Base-by-base conservation (phyloP, 1,284 basidiomycete species). In the Trametes pubescens region DNA sequence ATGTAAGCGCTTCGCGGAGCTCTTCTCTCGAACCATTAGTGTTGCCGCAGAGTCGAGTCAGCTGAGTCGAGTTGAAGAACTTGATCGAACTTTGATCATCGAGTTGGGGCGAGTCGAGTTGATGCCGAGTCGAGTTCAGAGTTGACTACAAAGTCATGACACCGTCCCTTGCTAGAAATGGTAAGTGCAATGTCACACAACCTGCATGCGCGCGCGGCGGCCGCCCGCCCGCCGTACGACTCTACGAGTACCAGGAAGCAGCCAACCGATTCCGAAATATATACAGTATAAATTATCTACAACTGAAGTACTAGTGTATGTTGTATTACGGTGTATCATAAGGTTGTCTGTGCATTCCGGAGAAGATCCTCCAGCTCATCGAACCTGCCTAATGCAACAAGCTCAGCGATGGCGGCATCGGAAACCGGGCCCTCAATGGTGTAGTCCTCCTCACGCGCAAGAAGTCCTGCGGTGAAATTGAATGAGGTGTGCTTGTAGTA, bases 41-140 rank as follows among this genome's bases (percentile, higher is more conserved):
- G 21, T 43, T 34, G 52, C 52, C 52, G 46, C 46, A 47, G 21
- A 43, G 46, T 47, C n/a, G 8, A 47, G 46, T 47, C 40, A 47
- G 21, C 46, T 47, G 24, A 24, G 21, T 47, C 46, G 40, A 43
- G 40, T 43, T 43, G 40, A 18, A 7, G 40, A 9, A 9, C 40
- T 43, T 18, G 40, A 7, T 43, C 40, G 8, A 43, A 43, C 40
- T 43, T n/a, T n/a, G n/a, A n/a, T n/a, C 40, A 18, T 18, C 40
- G 40, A 43, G 40, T 43, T 18, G 40, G 40, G 40, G 6, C 40
- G 40, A 43, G 40, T 43, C 40, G 40, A 43, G 40, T 43, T 43
- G 40, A 18, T 16, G 40, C 40, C 40, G 40, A 18, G 40, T 43
- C 40, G n/a, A 43, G 40, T 43, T 43, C 40, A 43, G 40, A 43